Evolutionary conservation across 2,329 filamentous ascomycete species (phyloP), one percentile per base, ranked within the genome.

Genomic region (Phoma sp.): DNA sequence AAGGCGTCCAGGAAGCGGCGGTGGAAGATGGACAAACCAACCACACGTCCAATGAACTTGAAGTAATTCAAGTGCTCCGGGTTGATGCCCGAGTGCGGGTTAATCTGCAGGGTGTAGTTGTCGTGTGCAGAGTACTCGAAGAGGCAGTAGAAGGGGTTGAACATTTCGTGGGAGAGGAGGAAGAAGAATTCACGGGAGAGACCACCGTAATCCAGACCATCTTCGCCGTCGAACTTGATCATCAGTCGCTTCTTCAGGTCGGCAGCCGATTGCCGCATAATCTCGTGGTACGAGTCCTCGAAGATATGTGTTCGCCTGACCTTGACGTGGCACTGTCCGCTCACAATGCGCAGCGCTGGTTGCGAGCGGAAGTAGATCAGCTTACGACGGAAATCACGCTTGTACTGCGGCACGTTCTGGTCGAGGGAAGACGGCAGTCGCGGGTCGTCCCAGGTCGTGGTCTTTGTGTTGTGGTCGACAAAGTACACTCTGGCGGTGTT

Each of bases 41-140:
- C 95, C 25, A 99, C 95, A 57, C 95, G 91, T 43, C 95, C 95
- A 71, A 99, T 99, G 74, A 99, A 99, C 78, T 96, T 98, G 87
- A 99, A 99, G 81, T 98, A 99, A 76, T 97, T 98, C 70, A 99
- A 82, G 85, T 99, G 95, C 79, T 99, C 95, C 0, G 95, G 95
- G 78, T 99, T 99, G 79, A 99, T 98, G 62, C 95, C 95, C 19
- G 95, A 99, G 77, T 99, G 95, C 40, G 95, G 95, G 80, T 99
- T 99, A 82, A 99, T 99, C 79, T 99, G 95, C 51, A 99, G 89
- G 27, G 95, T 99, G 80, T 99, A 99, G 81, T 99, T 99, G 86
- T 99, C 95, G 82, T 99, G 95, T 35, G 95, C 95, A 24, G 95
- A 98, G 78, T 99, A 99, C 80, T 99, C 95, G 82, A 99, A 99